phyloP scores from a whole-genome alignment of 1,284 basidiomycete species.

The Malassezia arunalokei region DNA sequence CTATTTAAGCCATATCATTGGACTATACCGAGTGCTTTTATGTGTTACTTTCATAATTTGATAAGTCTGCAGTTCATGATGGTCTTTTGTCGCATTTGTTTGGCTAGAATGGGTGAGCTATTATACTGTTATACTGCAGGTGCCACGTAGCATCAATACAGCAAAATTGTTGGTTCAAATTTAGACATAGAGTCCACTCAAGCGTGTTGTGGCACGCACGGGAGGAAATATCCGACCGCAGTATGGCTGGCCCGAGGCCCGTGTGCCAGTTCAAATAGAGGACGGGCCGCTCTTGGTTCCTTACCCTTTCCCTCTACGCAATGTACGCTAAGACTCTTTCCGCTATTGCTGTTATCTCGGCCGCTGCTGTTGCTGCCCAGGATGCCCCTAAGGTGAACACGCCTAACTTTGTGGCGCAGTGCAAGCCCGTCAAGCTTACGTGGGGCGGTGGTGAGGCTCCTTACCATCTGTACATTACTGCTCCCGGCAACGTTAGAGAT shows the following conservation, averaged over 20 bases:
- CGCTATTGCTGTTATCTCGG: slow-evolving; percentile 10
- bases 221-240: not conserved
- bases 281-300: not conserved
- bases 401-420: slow-evolving; percentile 14
- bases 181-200: not conserved
- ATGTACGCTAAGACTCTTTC: slow-evolving; percentile 16
- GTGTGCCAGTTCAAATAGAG: slow-evolving; percentile 7
- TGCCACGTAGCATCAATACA: not conserved
- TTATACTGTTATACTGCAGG: too few species aligned
- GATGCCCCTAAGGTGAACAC: slow-evolving; percentile 13
- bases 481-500: not conserved
- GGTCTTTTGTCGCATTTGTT: too few species aligned
- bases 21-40: too few species aligned
- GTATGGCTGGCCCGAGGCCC: slow-evolving; percentile 1
- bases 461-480: slow-evolving; percentile 17
- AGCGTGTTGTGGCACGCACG: not conserved
- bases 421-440: slow-evolving; percentile 17
- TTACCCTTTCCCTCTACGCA: not conserved
- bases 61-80: too few species aligned
- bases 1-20: too few species aligned
- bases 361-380: slow-evolving; percentile 12
- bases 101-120: too few species aligned
- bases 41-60: too few species aligned
- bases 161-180: not conserved
- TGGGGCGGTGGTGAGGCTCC: slow-evolving; percentile 20